phyloP scores from a whole-genome alignment of 768 basidiomycete species.

The Tulasnella sp. region DNA sequence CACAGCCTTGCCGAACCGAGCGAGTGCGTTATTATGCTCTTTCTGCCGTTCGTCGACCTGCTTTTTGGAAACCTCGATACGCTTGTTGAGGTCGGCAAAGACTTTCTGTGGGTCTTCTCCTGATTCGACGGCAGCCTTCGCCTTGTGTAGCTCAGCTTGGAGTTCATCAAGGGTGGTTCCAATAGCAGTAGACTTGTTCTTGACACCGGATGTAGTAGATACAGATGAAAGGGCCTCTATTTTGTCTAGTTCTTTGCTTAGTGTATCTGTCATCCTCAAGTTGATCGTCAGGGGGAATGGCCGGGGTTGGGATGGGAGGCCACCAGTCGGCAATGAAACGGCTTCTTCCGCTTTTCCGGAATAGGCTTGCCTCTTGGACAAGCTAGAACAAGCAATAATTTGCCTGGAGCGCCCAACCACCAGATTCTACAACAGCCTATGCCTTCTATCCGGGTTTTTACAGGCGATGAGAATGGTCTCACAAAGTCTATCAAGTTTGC shows the following conservation, averaged over 20 bases:
- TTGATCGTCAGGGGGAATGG: neutral
- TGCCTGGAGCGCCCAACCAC: neutral
- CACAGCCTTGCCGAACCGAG: constrained; percentile 79
- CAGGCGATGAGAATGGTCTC: constrained; percentile 78
- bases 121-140: constrained; percentile 57
- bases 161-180: constrained; percentile 67
- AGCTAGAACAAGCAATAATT: constrained; percentile 9
- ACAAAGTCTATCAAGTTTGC: constrained; percentile 63
- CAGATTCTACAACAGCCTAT: constrained; percentile 6
- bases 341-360: neutral
- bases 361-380: constrained; percentile 6
- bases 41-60: constrained; percentile 88
- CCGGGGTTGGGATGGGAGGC: neutral
- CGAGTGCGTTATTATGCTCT: constrained; percentile 77
- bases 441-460: constrained; percentile 56
- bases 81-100: constrained; percentile 56
- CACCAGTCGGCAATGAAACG: neutral
- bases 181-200: constrained; percentile 51
- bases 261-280: constrained; percentile 47
- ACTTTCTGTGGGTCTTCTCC: constrained; percentile 56
- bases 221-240: constrained; percentile 58
- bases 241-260: constrained; percentile 75
- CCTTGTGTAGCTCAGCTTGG: constrained; percentile 58
- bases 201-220: neutral
- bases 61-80: constrained; percentile 73